phyloP scores from a whole-genome alignment of 2,329 filamentous ascomycete genomes.

The Fusarium dimerum region DNA sequence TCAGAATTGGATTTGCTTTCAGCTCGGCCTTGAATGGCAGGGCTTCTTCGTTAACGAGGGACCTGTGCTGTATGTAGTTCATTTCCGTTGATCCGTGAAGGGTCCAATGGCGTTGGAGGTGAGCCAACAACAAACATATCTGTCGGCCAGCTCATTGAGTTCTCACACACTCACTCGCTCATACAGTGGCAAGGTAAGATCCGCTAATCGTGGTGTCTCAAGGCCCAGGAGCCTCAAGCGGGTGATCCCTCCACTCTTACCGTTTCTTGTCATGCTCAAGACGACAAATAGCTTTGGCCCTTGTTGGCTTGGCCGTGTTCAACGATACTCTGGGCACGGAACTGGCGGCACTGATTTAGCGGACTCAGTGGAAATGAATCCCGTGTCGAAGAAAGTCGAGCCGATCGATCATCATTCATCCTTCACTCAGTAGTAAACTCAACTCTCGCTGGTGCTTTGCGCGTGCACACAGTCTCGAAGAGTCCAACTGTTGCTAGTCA shows the following conservation, averaged over 20 bases:
- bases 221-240: not conserved
- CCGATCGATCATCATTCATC: constrained; percentile 12
- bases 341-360: constrained; percentile 11
- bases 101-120: too few relatives aligned
- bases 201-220: too few relatives aligned
- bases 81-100: too few relatives aligned
- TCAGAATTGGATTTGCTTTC: not conserved
- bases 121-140: too few relatives aligned
- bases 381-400: too few relatives aligned
- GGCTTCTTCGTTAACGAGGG: not conserved
- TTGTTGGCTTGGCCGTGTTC: constrained; percentile 3
- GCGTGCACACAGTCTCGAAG: not conserved
- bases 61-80: too few relatives aligned
- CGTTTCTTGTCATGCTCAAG: too few relatives aligned
- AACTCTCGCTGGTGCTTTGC: not conserved
- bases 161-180: too few relatives aligned
- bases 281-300: not conserved
- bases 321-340: constrained; percentile 9
- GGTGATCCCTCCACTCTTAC: too few relatives aligned
- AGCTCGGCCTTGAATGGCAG: not conserved
- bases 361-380: not conserved
- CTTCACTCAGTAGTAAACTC: not conserved
- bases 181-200: too few relatives aligned
- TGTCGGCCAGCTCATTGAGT: too few relatives aligned
- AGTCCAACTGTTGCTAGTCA: not conserved